Base-by-base conservation (phyloP, 345 rosid genomes). In the Pistacia vera region DNA sequence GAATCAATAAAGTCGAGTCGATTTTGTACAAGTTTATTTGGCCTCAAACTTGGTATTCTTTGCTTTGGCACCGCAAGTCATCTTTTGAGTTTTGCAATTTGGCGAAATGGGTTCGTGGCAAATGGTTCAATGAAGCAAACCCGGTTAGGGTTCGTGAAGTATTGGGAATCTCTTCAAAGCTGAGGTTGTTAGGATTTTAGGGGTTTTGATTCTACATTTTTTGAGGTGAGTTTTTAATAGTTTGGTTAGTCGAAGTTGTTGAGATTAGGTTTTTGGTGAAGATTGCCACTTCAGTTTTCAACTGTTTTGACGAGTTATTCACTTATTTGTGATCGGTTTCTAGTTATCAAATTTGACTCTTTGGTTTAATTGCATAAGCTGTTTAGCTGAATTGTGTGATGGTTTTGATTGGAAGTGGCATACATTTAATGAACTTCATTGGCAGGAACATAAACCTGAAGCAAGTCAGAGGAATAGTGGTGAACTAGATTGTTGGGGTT, bases 31-130 rank as follows among this genome's bases (percentile, higher is more conserved):
- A 41, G 8, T 41, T 1, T 41, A 41, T 5, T 56, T 25, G 18
- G 69, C 56, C 66, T 67, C 75, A 22, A 12, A 20, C 48, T 35
- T 57, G 63, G 35, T 75, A 36, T 41, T 49, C 22, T 35, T 16
- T 41, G 59, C 64, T 52, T 33, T 28, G 38, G 57, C 60, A 33
- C 71, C 46, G 16, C 8, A 36, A 54, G 52, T 44, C 55, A 56
- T 75, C 66, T 48, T 63, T 52, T 68, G 68, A 82, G 68, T 67
- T 65, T 57, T 33, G 76, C 77, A 35, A 8, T 51, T 80, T 76
- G 65, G 36, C 38, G 65, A 71, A 60, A 67, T 74, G 70, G 71
- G 76, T 55, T 68, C 54, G 66, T 71, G 52, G 35, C 18, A 4
- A 17, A 51, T 64, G 41, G 61, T 63, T 72, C 11, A 16, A 11